Base-by-base conservation (phyloP, 2,329 filamentous ascomycete species). In the Aspergillus aculeatinus region DNA sequence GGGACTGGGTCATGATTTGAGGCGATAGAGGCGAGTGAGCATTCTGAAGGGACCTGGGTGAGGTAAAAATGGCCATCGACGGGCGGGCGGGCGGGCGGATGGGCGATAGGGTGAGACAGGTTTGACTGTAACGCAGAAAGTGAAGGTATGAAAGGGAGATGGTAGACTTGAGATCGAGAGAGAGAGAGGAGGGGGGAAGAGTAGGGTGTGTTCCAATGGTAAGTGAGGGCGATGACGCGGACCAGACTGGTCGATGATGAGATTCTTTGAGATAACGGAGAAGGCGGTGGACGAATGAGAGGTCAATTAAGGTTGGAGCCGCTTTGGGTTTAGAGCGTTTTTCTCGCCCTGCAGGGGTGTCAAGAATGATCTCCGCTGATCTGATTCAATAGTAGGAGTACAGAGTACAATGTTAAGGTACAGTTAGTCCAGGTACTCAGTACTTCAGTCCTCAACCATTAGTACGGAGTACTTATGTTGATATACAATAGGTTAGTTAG, bases 21-120 rank as follows among this genome's bases (percentile, higher is more conserved):
- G 66, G 65, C 3, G 67, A 42, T 16, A 63, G 60, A 49, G 72
- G 58, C 52, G 63, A 69, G 69, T 79, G 77, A 68, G 72, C 67
- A 70, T 74, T 73, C 70, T 78, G 76, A 63, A 83, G 79, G 48
- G 82, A 82, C 35, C 77, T 79, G 42, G 82, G 82, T 14, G 72
- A 64, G 35, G 77, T 78, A 70, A 84, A 80, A 70, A 82, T 70
- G 70, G 74, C 73, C 73, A 76, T 77, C 59, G 66, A 71, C 58
- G 53, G 54, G 48, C 27, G 48, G 23, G 48, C 27, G 48, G 23
- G 27, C 35, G 29, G 35, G 12, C 39, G 23, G 19, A 52, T 31
- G n/a, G 9, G 27, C 16, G 16, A 42, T 42, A 42, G 39, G 39
- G 16, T 42, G 39, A 42, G 16, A 42, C 16, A 1, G 39, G 16